These are phyloP conservation scores for Rhodamnia argentea DNA, from an alignment of 345 rosid species.

Conservation along the genomic window DNA sequence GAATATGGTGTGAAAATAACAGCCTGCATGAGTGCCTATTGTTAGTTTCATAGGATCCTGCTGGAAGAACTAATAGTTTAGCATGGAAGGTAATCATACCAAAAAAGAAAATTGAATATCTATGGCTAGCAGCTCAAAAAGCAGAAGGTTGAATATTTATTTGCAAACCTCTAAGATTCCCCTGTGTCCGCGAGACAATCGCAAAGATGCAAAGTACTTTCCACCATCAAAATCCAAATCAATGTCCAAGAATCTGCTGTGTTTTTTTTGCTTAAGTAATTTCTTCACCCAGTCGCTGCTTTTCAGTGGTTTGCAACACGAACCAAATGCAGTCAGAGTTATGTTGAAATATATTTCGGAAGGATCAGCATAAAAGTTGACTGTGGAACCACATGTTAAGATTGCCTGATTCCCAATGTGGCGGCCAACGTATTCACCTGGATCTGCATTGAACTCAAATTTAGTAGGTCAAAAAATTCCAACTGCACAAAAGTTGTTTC, in stretches of 20 bases:
- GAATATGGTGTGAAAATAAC: constrained; percentile 55
- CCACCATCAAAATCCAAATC: constrained; percentile 84
- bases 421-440: constrained; percentile 12
- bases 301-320: constrained; percentile 72
- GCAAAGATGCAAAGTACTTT: constrained; percentile 58
- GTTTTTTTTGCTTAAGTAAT: constrained; percentile 49
- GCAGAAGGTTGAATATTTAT: neutral
- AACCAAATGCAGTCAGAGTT: constrained; percentile 45
- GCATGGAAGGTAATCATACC: neutral
- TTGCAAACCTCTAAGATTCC: constrained; percentile 78
- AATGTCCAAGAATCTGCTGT: constrained; percentile 47
- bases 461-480: neutral
- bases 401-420: constrained; percentile 66
- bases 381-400: constrained; percentile 61
- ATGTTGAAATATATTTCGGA: constrained; percentile 51
- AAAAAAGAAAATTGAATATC: neutral
- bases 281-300: constrained; percentile 84
- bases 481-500: constrained; percentile 6
- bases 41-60: neutral
- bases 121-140: neutral
- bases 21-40: constrained; percentile 40
- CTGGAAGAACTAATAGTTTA: neutral
- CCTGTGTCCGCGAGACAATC: constrained; percentile 69
- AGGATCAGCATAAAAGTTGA: constrained; percentile 77
- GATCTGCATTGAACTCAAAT: constrained; percentile 34